phyloP scores from a whole-genome alignment of 75 land plant species.

The Picea sitchensis region DNA sequence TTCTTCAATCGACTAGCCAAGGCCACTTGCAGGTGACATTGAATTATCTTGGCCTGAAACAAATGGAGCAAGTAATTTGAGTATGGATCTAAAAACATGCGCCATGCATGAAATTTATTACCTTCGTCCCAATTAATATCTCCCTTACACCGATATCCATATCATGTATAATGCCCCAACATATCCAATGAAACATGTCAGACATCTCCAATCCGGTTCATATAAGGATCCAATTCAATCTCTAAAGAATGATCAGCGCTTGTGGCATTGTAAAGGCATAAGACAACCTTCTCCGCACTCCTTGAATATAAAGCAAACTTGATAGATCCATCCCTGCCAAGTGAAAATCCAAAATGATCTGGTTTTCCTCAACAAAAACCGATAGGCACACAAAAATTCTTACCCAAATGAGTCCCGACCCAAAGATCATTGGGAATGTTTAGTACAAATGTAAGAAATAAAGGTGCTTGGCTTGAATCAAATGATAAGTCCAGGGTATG shows the following conservation, averaged over 20 bases:
- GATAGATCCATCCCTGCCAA: slow-evolving; percentile 28
- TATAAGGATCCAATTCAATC: slow-evolving; percentile 75
- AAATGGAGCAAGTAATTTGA: too few relatives aligned
- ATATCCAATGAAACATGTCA: slow-evolving; percentile 80
- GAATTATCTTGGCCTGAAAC: too few relatives aligned
- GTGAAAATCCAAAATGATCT: slow-evolving; percentile 61
- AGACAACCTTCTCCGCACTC: slow-evolving; percentile 64
- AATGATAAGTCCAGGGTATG: slow-evolving; percentile 45
- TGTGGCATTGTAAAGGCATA: slow-evolving; percentile 65
- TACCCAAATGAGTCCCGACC: slow-evolving; percentile 52
- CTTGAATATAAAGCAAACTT: slow-evolving; percentile 88
- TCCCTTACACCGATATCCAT: slow-evolving; percentile 89
- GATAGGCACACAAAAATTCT: slow-evolving; percentile 73
- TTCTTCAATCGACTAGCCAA: too few relatives aligned
- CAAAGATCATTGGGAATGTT: slow-evolving; percentile 23
- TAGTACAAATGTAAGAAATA: slow-evolving; percentile 42
- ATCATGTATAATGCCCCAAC: slow-evolving; percentile 41
- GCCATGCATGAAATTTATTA: slow-evolving; percentile 20
- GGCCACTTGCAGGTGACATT: too few relatives aligned
- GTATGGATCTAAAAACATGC: too few relatives aligned
- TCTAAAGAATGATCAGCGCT: slow-evolving; percentile 61
- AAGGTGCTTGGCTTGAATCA: slow-evolving; percentile 20
- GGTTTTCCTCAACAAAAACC: slow-evolving; percentile 66
- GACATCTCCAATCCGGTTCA: slow-evolving; percentile 77
- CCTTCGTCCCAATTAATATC: slow-evolving; percentile 35